These are phyloP conservation scores for Glomus cerebriforme DNA, from an alignment of 192 early-diverging fungal species.

Conservation along the genomic window DNA sequence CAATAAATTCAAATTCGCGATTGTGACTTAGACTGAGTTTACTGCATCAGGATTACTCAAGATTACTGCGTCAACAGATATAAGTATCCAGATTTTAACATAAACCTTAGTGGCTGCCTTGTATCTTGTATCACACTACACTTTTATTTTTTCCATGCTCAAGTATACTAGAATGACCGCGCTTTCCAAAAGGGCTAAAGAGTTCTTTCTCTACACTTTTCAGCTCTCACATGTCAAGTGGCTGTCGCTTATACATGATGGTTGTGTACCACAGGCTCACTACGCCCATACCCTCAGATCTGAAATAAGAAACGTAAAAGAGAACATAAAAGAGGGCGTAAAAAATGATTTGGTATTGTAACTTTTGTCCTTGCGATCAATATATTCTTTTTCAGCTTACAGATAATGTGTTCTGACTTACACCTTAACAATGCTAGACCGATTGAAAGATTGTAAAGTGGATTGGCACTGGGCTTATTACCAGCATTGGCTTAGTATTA, in stretches of 20 bases:
- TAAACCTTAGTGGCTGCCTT: too few relatives aligned
- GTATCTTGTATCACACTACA: too few relatives aligned
- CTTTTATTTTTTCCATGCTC: neutral
- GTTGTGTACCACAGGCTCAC: neutral
- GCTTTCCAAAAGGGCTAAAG: conserved; percentile 11
- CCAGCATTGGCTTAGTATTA: conserved; percentile 16
- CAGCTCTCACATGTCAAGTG: conserved; percentile 7
- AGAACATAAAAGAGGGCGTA: conserved; percentile 21
- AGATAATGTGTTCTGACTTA: conserved; percentile 23
- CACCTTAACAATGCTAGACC: conserved; percentile 1
- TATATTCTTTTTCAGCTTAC: conserved; percentile 16
- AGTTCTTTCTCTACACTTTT: conserved; percentile 17
- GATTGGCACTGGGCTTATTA: neutral
- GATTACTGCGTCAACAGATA: too few relatives aligned
- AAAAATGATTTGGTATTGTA: conserved; percentile 16
- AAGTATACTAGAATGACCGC: conserved; percentile 10
- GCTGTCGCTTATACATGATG: conserved; percentile 4
- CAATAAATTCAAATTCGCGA: too few relatives aligned
- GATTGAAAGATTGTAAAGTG: conserved; percentile 12
- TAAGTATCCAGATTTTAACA: too few relatives aligned
- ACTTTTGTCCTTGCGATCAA: conserved; percentile 19
- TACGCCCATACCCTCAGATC: neutral
- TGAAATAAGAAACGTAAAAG: conserved; percentile 16
- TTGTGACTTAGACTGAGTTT: too few relatives aligned
- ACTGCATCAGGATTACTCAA: too few relatives aligned